Evolutionary conservation across 139 green algal species (phyloP), one percentile per base, ranked within the genome.

Genomic region (Auxenochlorella pyrenoidosa): DNA sequence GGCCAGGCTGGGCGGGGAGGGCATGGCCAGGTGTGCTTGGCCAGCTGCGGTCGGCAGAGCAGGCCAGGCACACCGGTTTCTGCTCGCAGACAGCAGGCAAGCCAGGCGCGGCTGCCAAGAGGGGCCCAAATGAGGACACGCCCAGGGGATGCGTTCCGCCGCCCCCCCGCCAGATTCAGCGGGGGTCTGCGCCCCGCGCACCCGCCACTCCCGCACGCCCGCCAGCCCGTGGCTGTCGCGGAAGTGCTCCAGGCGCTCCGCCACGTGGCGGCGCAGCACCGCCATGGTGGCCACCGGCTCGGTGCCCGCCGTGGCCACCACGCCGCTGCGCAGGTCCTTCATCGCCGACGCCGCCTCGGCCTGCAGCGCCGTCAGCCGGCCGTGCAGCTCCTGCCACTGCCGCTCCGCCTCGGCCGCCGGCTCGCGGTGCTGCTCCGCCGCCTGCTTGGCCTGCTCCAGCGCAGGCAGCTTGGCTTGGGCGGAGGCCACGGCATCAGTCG

Each of bases 351-450:
- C 32, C 34, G 68, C 70, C 36, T 90, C 66, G 28, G 76, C 21
- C 0, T 81, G 40, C 8, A 88, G 51, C 12, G 34, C 8, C 1
- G 60, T 84, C 70, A 86, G 75, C 66, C 63, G 66, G 21, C 36
- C n/a, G 73, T 84, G 84, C 41, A 51, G 28, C 36, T 83, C 72
- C 59, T 83, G 73, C 73, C 73, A 83, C 22, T 36, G 44, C 12
- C 68, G 65, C 58, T 90, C 82, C 54, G 87, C 87, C 19, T 90
- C 87, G 3, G 36, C 77, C 1, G 82, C 82, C 28, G 88, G 83
- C 59, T 70, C 54, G 3, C 58, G 51, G 13, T 83, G 72, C 22
- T 82, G 54, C 41, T 47, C 54, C 2, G 81, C 80, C 22, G 60
- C 54, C 30, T 15, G 59, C 58, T 88, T 65, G 30, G 87, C 87